Evolutionary conservation across 495 filamentous ascomycete genomes (phyloP), one percentile per base, ranked within the genome.

Genomic region (Penicillium coffeae): DNA sequence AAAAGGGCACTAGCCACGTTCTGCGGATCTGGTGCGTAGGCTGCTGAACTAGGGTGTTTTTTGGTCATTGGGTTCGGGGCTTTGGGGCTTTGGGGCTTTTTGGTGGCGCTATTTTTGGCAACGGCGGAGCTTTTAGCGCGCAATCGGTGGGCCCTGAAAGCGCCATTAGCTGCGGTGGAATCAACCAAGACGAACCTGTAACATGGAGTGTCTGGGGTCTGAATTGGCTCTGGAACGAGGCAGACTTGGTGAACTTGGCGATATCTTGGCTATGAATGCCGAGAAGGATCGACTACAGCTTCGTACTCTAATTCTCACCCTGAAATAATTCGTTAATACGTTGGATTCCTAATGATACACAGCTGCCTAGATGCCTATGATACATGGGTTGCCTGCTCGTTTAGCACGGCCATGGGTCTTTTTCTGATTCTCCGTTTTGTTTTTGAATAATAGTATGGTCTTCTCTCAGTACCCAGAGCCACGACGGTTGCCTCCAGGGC

Each of bases 401-500:
- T 13, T 8, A 8, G 7, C 13, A 13, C n/a, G n/a, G n/a, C n/a
- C n/a, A 14, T 15, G n/a, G 5, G 3, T 15, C 37, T 38, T 19
- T 38, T 38, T 38, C 21, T 19, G n/a, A n/a, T n/a, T n/a, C 16
- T 41, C 14, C 18, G n/a, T 41, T 41, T 1, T 38, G 1, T 9
- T 21, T 41, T 12, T 20, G 3, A n/a, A n/a, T n/a, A n/a, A 15
- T 8, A 37, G 15, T 6, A 33, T 33, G n/a, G n/a, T 33, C 19
- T 38, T 38, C n/a, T 38, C 35, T 6, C 20, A 19, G 4, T 21
- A 19, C 3, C 44, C 16, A n/a, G n/a, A n/a, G 16, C 33, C 16
- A 8, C 43, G 30, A 37, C 32, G 15, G 9, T 21, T 13, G 33
- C 47, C 39, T 33, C 57, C 45, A 19, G 42, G 51, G 8, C 59